Percentiles rank a stretch among this genome's conserved stretches.
phyloP scores from a whole-genome alignment of 2,329 filamentous ascomycete species.

The Lasiodiplodia gonubiensis region DNA sequence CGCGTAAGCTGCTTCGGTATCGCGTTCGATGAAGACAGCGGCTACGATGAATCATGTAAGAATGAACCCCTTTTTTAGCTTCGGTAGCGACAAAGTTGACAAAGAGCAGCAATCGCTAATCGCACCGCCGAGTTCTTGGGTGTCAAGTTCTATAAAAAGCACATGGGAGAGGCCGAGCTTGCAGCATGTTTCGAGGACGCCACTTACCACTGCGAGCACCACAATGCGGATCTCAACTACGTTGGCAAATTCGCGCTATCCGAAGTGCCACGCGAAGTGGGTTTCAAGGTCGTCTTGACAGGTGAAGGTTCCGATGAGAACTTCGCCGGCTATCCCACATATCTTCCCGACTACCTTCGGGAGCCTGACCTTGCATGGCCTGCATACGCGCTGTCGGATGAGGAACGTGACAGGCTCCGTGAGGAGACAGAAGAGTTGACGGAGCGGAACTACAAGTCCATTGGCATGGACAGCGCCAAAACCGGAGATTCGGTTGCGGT shows the following conservation, averaged over 20 bases:
- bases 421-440: slow-evolving; percentile 29
- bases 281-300: slow-evolving; percentile 61
- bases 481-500: slow-evolving; percentile 39
- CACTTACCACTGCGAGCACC: slow-evolving; percentile 53
- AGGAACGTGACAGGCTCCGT: slow-evolving; percentile 30
- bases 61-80: no score
- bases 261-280: slow-evolving; percentile 51
- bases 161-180: slow-evolving; percentile 52
- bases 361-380: slow-evolving; percentile 51
- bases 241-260: slow-evolving; percentile 60
- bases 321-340: slow-evolving; percentile 59
- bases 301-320: slow-evolving; percentile 61
- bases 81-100: neutral
- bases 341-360: slow-evolving; percentile 55
- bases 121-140: slow-evolving; percentile 57
- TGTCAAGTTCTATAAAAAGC: slow-evolving; percentile 51
- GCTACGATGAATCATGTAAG: slow-evolving; percentile 55
- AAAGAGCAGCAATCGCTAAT: slow-evolving; percentile 47
- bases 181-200: slow-evolving; percentile 52
- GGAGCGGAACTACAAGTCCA: slow-evolving; percentile 29
- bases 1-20: slow-evolving; percentile 58
- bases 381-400: slow-evolving; percentile 29
- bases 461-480: slow-evolving; percentile 38
- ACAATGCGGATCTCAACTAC: slow-evolving; percentile 58
- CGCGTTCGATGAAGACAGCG: slow-evolving; percentile 57